phyloP scores from a whole-genome alignment of 805 yeast genomes.

The Nakazawaea ambrosiae region DNA sequence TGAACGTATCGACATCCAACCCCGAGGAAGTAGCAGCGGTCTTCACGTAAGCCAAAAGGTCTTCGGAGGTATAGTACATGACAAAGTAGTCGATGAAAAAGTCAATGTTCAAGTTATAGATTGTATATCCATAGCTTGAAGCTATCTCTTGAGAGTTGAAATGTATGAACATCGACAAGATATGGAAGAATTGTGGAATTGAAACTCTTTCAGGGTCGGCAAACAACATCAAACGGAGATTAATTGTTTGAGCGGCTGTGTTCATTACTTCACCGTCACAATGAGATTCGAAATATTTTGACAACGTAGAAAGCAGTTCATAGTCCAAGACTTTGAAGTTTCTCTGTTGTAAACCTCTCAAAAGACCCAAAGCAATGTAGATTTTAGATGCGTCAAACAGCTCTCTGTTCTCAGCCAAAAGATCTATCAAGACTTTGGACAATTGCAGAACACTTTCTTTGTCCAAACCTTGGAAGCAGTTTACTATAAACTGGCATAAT shows the following conservation, averaged over 20 bases:
- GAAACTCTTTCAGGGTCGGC: conserved; percentile 23
- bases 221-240: conserved; percentile 37
- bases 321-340: conserved; percentile 15
- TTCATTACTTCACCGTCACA: conserved; percentile 40
- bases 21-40: neutral
- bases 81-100: conserved; percentile 29
- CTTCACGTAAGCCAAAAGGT: conserved; percentile 12
- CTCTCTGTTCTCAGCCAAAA: conserved; percentile 39
- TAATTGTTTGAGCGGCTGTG: conserved; percentile 42
- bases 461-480: conserved; percentile 25
- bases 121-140: conserved; percentile 22
- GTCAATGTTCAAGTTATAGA: conserved; percentile 29
- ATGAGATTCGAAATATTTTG: conserved; percentile 25
- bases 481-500: conserved; percentile 37
- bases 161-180: conserved; percentile 31
- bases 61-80: conserved; percentile 14
- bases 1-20: conserved; percentile 15
- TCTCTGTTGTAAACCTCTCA: conserved; percentile 37
- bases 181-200: conserved; percentile 24
- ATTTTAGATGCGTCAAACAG: conserved; percentile 68
- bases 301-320: conserved; percentile 23
- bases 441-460: conserved; percentile 20
- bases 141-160: conserved; percentile 18
- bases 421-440: conserved; percentile 29
- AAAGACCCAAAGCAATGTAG: conserved; percentile 49